Conservation (phyloP, 139 green algal genomes). For the Klebsormidium nitens region DNA sequence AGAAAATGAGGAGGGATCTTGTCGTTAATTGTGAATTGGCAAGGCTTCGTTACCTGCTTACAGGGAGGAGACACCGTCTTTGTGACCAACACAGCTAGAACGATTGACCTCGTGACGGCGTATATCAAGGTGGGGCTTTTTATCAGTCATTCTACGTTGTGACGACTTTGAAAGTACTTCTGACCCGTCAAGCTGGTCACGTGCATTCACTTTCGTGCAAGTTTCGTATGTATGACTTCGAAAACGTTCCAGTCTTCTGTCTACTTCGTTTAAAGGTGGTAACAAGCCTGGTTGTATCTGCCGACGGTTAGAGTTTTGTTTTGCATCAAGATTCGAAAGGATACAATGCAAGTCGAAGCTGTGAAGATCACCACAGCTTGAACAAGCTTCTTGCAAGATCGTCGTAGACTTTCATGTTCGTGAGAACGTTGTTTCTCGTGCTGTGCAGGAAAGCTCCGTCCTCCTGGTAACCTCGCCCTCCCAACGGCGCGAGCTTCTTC, state of each 20-base stretch:
- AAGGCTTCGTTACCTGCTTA: not conserved
- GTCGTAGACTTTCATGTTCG: not conserved
- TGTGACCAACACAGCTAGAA: slow-evolving; percentile 34
- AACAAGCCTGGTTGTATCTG: no score
- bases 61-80: slow-evolving; percentile 44
- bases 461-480: slow-evolving; percentile 24
- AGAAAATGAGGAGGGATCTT: not conserved
- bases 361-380: not conserved
- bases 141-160: no score
- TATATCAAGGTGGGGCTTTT: slow-evolving; percentile 38
- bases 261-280: no score
- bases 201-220: no score
- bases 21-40: not conserved
- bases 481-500: slow-evolving; percentile 12
- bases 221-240: no score
- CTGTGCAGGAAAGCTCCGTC: slow-evolving; percentile 12
- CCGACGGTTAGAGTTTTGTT: no score
- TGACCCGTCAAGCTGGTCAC: no score
- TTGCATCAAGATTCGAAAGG: no score
- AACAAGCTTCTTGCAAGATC: not conserved
- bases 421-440: not conserved
- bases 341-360: no score
- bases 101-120: slow-evolving; percentile 39
- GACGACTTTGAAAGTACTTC: no score
- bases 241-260: no score